phyloP scores from a whole-genome alignment of 306 rosid species.

The Trifolium repens region DNA sequence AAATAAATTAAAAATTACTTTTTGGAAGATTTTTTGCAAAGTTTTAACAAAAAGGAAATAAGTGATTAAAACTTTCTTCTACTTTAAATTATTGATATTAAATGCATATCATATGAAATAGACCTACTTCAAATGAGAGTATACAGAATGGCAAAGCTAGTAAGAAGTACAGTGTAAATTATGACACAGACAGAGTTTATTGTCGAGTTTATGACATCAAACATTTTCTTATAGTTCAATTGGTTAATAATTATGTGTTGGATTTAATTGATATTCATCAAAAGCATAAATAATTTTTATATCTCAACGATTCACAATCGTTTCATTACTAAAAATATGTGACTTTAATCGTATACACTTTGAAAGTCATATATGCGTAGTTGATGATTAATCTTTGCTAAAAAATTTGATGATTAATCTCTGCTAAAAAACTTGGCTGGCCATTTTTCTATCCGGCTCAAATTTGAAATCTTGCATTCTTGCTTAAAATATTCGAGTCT shows the following conservation, averaged over 20 bases:
- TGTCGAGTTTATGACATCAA: constrained; percentile 2
- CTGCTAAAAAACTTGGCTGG: too few species aligned
- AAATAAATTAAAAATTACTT: too few species aligned
- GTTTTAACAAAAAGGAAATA: constrained; percentile 9
- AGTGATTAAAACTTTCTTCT: constrained; percentile 11
- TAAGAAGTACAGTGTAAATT: background rate
- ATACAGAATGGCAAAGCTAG: background rate
- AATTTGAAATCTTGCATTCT: too few species aligned
- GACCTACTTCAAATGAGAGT: background rate
- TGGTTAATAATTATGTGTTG: background rate
- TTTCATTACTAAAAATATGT: too few species aligned
- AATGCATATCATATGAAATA: constrained; percentile 4
- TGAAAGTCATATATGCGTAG: too few species aligned
- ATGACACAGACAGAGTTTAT: background rate
- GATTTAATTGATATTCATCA: background rate
- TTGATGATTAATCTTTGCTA: too few species aligned
- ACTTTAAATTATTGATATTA: background rate
- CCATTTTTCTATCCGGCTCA: too few species aligned
- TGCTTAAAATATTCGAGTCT: too few species aligned
- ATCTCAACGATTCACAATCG: too few species aligned
- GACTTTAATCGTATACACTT: too few species aligned
- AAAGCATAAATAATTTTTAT: too few species aligned
- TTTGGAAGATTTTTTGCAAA: constrained; percentile 2
- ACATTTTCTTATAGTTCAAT: background rate
- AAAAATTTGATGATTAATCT: too few species aligned